Evolutionary conservation across 441 rosid species (phyloP).

Genomic region (Syzygium syzygioides): DNA sequence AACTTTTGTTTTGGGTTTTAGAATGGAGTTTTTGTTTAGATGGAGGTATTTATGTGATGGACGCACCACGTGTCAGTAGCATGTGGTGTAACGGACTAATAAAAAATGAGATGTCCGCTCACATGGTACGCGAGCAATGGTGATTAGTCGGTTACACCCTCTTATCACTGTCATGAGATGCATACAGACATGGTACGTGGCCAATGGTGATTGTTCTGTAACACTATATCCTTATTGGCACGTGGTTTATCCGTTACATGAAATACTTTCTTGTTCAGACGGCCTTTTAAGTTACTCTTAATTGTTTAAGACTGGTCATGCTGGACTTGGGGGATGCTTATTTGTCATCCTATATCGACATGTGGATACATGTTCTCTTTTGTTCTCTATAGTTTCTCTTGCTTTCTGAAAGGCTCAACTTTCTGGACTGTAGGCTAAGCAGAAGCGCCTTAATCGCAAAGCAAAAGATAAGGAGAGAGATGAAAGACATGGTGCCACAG

Average conservation of each 20-base stretch:
- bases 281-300: not conserved
- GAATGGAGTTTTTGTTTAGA: not conserved
- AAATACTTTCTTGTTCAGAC: not conserved
- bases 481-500: constrained; percentile 30
- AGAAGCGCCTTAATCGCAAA: constrained; percentile 77
- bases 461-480: constrained; percentile 77
- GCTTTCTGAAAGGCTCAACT: constrained; percentile 3
- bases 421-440: constrained; percentile 54
- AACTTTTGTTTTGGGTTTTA: not conserved
- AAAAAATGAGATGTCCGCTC: not conserved
- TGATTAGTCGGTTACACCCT: not conserved
- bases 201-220: not conserved
- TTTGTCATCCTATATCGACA: not conserved
- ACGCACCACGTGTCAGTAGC: not conserved
- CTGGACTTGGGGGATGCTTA: not conserved
- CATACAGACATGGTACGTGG: not conserved
- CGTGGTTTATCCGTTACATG: not conserved
- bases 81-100: not conserved
- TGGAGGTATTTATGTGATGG: not conserved
- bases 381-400: not conserved
- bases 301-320: not conserved
- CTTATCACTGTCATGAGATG: not conserved
- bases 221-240: not conserved
- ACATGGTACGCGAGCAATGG: not conserved
- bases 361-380: not conserved